Evolutionary conservation across 371 early-diverging fungal species (phyloP).

Genomic region (Mucor plumbeus): DNA sequence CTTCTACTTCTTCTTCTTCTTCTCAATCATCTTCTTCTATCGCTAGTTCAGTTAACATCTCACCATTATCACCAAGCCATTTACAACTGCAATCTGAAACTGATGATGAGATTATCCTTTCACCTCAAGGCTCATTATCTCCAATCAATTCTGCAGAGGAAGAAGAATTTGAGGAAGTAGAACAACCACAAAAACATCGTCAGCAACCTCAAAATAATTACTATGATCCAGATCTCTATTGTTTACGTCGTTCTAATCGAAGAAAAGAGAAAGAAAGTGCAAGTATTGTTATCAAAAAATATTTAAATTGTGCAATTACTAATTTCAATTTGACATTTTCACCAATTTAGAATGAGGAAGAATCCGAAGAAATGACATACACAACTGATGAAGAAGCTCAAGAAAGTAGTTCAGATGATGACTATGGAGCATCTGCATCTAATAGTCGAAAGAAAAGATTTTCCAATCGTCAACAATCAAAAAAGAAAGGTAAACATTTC

Average conservation of each 20-base stretch:
- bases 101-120: slow-evolving; percentile 22
- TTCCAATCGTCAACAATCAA: not conserved
- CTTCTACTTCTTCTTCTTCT: not conserved
- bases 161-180: slow-evolving; percentile 7
- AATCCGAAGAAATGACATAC: slow-evolving; percentile 27
- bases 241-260: slow-evolving; percentile 28
- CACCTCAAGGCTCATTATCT: slow-evolving; percentile 26
- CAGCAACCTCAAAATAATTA: not conserved
- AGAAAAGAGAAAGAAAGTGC: slow-evolving; percentile 15
- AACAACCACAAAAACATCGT: not conserved
- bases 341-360: slow-evolving; percentile 11
- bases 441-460: not conserved
- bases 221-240: slow-evolving; percentile 35
- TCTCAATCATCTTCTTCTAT: not conserved
- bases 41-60: not conserved
- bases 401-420: slow-evolving; percentile 26
- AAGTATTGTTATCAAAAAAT: slow-evolving; percentile 7
- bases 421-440: slow-evolving; percentile 16
- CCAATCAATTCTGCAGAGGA: slow-evolving; percentile 10
- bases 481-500: not conserved
- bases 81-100: not conserved
- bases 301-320: not conserved
- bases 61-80: not conserved
- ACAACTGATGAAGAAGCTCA: slow-evolving; percentile 28
- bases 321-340: not conserved